Conservation (phyloP, 352 stramenopile genomes). For the Elongisporangium senticosum region DNA sequence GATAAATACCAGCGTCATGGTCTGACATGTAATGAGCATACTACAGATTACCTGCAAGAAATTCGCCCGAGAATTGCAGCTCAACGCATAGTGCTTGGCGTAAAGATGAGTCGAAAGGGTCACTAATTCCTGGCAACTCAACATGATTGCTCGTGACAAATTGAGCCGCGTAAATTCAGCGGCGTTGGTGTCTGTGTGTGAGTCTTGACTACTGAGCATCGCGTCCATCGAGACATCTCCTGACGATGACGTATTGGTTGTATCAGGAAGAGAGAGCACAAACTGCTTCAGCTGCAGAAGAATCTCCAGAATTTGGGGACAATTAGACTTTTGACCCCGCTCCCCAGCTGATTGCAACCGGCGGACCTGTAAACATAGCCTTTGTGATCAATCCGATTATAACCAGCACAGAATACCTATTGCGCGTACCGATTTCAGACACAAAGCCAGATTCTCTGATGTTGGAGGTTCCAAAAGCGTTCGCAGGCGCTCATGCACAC, state of each 20-base stretch:
- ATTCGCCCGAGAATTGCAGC: conserved; percentile 19
- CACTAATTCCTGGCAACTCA: conserved; percentile 27
- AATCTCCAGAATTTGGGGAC: conserved; percentile 17
- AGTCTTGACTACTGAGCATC: conserved; percentile 25
- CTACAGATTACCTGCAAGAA: conserved; percentile 31
- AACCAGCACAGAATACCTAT: no score
- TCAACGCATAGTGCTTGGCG: conserved; percentile 31
- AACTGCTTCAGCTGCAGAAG: conserved; percentile 33
- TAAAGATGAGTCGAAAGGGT: conserved; percentile 19
- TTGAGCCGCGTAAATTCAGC: conserved; percentile 19
- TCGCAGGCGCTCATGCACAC: no score
- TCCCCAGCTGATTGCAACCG: conserved; percentile 16
- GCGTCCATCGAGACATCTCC: conserved; percentile 33
- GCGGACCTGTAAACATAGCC: conserved; percentile 15
- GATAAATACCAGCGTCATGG: conserved; percentile 4
- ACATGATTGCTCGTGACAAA: conserved; percentile 13
- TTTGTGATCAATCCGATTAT: no score
- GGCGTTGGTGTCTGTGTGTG: conserved; percentile 9
- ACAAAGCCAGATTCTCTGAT: no score
- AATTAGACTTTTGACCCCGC: conserved; percentile 12
- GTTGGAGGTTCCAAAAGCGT: no score
- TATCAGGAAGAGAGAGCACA: conserved; percentile 22
- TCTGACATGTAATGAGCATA: not conserved
- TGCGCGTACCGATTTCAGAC: no score
- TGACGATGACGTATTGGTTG: not conserved